These are phyloP conservation scores for Toxoplasma gondii DNA, from an alignment of 169 alveolate genomes.

Conservation along the genomic window DNA sequence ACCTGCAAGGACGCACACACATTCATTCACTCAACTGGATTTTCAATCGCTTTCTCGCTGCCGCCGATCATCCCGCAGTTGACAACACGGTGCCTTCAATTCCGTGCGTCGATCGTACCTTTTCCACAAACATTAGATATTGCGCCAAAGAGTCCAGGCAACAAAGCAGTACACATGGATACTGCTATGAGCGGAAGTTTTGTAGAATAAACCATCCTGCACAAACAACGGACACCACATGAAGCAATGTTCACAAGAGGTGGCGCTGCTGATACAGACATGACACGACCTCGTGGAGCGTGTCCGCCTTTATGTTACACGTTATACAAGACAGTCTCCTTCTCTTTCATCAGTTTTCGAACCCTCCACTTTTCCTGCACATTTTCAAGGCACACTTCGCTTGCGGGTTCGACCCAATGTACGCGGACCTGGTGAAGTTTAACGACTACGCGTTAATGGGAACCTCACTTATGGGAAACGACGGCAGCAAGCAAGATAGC, in stretches of 20 bases:
- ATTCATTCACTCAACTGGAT: neutral
- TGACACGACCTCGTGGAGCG: too few species aligned
- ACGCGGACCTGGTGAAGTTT: too few species aligned
- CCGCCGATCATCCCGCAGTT: too few species aligned
- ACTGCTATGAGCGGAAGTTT: neutral
- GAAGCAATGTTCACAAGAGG: neutral
- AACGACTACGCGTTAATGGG: neutral
- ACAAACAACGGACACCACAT: neutral
- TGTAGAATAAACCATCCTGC: neutral
- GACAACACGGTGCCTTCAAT: too few species aligned
- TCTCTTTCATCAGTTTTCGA: too few species aligned
- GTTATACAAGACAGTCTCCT: too few species aligned
- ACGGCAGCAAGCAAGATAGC: neutral
- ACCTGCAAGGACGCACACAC: neutral
- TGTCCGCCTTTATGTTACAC: too few species aligned
- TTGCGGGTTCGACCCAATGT: too few species aligned
- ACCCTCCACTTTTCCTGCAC: too few species aligned
- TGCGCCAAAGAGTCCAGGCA: constrained; percentile 21
- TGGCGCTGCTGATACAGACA: too few species aligned
- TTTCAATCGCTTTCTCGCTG: neutral
- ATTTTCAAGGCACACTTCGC: too few species aligned
- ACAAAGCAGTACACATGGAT: neutral
- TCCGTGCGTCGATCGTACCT: neutral
- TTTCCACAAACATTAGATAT: neutral
- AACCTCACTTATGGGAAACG: neutral